A percentile compares a stretch with the other conserved stretches of the same genome.
Conservation (phyloP, 352 stramenopile genomes). For the Thraustochytrium sp. region DNA sequence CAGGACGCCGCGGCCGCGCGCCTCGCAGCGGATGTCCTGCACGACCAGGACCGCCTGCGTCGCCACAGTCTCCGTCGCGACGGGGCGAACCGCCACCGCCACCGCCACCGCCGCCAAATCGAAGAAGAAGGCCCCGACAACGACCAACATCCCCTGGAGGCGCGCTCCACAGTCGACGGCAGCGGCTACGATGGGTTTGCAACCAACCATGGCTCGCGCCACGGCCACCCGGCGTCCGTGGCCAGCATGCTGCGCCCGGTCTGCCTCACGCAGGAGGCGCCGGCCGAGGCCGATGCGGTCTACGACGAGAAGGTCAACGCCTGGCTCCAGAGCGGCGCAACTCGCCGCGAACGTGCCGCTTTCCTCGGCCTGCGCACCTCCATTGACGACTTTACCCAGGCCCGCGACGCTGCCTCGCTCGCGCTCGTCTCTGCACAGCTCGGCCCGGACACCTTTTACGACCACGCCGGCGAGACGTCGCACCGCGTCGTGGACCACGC, state of each 20-base stretch:
- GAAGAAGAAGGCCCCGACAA: not conserved
- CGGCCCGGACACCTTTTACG: not conserved
- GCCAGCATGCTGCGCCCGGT: no score
- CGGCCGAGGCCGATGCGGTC: no score
- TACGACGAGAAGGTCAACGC: not conserved
- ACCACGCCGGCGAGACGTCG: not conserved
- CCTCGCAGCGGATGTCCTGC: not conserved
- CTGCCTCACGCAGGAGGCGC: no score
- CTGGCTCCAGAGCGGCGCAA: not conserved
- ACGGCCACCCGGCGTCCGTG: no score
- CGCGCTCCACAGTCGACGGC: not conserved
- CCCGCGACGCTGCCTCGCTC: not conserved
- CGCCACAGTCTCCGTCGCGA: not conserved
- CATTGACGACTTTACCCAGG: not conserved
- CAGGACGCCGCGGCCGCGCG: not conserved
- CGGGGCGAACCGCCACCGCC: not conserved
- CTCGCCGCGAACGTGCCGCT: not conserved
- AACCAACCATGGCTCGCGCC: no score
- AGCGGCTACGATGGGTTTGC: slow-evolving; percentile 31
- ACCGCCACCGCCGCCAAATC: no score
- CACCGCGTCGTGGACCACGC: slow-evolving; percentile 28
- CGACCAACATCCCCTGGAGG: not conserved
- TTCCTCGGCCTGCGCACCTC: not conserved
- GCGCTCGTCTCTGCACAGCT: not conserved
- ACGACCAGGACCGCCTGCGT: not conserved